A percentile compares a stretch with the other conserved stretches of the same genome.
Evolutionary conservation across 306 rosid genomes (phyloP).

Genomic region (Aeschynomene evenia): DNA sequence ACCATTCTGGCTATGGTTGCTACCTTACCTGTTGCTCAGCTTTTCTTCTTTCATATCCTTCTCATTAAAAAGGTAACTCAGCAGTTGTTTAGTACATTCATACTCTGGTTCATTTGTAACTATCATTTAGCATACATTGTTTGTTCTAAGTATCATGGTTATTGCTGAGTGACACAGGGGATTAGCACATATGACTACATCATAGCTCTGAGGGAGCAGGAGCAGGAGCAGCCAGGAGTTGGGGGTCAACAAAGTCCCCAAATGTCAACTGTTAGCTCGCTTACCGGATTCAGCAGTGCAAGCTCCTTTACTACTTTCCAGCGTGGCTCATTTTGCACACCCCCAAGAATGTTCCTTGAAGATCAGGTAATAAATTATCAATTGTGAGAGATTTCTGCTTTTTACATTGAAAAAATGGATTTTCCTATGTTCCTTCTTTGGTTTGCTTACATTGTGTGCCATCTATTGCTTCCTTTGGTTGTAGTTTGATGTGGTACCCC

Average conservation of each 20-base stretch:
- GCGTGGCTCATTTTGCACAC: constrained; percentile 87
- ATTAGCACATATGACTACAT: constrained; percentile 88
- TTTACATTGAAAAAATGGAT: too few relatives aligned
- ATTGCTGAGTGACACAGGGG: constrained; percentile 48
- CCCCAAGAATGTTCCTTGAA: constrained; percentile 79
- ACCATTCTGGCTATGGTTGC: constrained; percentile 81
- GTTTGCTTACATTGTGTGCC: constrained; percentile 1
- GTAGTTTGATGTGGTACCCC: constrained; percentile 89
- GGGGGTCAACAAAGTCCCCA: constrained; percentile 90
- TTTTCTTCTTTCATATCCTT: constrained; percentile 86
- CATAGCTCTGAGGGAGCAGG: constrained; percentile 86
- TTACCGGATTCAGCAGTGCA: constrained; percentile 85
- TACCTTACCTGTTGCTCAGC: constrained; percentile 80
- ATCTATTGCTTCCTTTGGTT: neutral
- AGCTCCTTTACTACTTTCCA: constrained; percentile 79
- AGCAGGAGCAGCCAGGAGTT: constrained; percentile 69
- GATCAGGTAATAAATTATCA: constrained; percentile 62
- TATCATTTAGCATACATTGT: neutral
- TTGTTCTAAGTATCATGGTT: constrained; percentile 12
- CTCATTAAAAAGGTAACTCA: constrained; percentile 68
- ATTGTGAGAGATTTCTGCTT: neutral
- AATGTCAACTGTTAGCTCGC: constrained; percentile 88
- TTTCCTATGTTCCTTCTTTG: neutral
- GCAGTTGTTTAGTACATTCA: neutral
- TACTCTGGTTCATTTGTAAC: neutral